phyloP scores from a whole-genome alignment of 129 eudicot species.

The Lonicera japonica region DNA sequence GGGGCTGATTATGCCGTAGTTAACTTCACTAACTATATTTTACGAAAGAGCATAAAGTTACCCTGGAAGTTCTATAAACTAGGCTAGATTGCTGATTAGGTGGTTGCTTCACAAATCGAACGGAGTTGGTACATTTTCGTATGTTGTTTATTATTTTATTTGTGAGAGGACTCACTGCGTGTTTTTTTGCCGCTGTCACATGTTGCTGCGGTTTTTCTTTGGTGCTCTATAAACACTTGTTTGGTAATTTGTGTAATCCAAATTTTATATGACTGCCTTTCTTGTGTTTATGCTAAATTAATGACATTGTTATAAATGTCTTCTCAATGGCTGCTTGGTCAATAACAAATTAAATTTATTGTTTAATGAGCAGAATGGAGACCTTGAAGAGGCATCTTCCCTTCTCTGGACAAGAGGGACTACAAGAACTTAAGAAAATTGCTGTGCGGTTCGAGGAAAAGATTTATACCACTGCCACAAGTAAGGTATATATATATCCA shows the following conservation, averaged over 20 bases:
- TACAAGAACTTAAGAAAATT: slow-evolving; percentile 56
- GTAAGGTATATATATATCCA: slow-evolving; percentile 38
- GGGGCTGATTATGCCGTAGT: no score
- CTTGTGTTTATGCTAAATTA: neutral
- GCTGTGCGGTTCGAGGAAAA: slow-evolving; percentile 74
- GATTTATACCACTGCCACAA: slow-evolving; percentile 58
- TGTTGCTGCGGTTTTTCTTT: neutral
- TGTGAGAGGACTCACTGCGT: neutral
- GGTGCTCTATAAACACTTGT: neutral
- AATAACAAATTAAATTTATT: slow-evolving; percentile 5
- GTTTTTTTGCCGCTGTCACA: neutral
- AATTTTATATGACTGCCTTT: no score
- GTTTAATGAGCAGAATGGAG: slow-evolving; percentile 47
- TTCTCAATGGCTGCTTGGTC: slow-evolving; percentile 2
- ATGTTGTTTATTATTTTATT: neutral
- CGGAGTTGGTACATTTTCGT: no score
- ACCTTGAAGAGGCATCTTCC: slow-evolving; percentile 77
- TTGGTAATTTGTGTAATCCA: neutral
- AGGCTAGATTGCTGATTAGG: no score
- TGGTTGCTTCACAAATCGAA: no score
- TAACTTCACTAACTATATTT: no score
- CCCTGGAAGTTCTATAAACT: no score
- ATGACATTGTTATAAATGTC: neutral
- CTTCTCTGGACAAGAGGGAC: slow-evolving; percentile 69
- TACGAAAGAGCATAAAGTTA: no score